phyloP scores from a whole-genome alignment of 257 asterid genomes.

The Solanum tarijense region DNA sequence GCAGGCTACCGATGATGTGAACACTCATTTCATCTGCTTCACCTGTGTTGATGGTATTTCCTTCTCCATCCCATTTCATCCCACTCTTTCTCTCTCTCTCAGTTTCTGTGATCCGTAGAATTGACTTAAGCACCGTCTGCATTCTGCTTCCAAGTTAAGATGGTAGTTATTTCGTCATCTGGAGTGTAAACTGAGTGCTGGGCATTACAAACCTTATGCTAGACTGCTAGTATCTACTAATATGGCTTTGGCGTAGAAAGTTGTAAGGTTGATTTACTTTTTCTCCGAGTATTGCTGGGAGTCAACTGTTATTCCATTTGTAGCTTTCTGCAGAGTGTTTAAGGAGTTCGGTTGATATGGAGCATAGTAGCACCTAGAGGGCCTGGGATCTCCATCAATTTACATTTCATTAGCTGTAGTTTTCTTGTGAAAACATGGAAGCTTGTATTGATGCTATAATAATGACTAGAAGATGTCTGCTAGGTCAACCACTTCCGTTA shows the following conservation, averaged over 20 bases:
- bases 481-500: background rate
- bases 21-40: constrained; percentile 85
- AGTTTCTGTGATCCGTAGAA: background rate
- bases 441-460: background rate
- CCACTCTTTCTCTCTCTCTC: background rate
- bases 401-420: background rate
- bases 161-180: background rate
- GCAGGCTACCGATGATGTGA: constrained; percentile 71
- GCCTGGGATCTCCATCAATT: background rate
- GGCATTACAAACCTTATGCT: background rate
- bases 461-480: background rate
- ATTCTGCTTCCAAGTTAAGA: background rate
- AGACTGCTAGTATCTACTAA: background rate
- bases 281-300: background rate
- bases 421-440: background rate
- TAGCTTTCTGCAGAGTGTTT: background rate
- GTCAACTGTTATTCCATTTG: background rate
- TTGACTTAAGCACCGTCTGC: background rate
- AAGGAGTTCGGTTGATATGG: background rate
- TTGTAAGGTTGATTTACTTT: background rate
- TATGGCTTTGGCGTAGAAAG: background rate
- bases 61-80: background rate
- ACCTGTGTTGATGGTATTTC: constrained; percentile 6
- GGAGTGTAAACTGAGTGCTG: background rate
- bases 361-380: background rate